phyloP scores from a whole-genome alignment of 2,329 filamentous ascomycete genomes.

The Aspergillus calidoustus region DNA sequence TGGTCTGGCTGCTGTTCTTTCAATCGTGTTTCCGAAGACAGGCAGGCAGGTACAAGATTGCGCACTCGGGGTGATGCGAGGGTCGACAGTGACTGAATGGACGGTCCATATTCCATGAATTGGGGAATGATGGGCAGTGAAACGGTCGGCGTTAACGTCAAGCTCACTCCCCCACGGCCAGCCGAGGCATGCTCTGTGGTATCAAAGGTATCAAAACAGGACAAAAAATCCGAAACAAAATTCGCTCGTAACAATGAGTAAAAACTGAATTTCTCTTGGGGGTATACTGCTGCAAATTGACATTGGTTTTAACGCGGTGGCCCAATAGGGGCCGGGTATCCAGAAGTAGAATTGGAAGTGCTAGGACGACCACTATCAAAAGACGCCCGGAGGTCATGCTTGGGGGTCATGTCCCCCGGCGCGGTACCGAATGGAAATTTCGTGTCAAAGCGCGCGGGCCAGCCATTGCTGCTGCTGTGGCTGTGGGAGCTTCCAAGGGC shows the following conservation, averaged over 20 bases:
- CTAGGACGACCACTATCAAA: slow-evolving; percentile 90
- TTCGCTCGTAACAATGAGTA: slow-evolving; percentile 43
- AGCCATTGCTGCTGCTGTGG: slow-evolving; percentile 64
- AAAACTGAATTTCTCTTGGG: slow-evolving; percentile 44
- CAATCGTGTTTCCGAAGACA: slow-evolving; percentile 15
- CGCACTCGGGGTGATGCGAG: background rate
- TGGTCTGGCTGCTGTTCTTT: slow-evolving; percentile 11
- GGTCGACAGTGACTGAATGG: background rate
- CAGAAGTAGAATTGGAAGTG: slow-evolving; percentile 95
- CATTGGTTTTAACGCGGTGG: slow-evolving; percentile 77
- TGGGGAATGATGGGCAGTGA: slow-evolving; percentile 4
- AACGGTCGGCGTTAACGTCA: background rate
- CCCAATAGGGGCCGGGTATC: slow-evolving; percentile 92
- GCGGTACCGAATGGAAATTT: slow-evolving; percentile 67
- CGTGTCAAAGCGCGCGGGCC: slow-evolving; percentile 60
- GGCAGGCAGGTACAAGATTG: slow-evolving; percentile 1
- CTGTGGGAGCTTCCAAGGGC: slow-evolving; percentile 59
- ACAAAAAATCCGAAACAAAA: slow-evolving; percentile 26
- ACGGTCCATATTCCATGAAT: background rate
- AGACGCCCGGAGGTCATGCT: slow-evolving; percentile 81
- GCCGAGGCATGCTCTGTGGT: slow-evolving; percentile 27
- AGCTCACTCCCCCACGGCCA: background rate
- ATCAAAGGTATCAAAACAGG: slow-evolving; percentile 34
- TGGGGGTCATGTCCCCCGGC: slow-evolving; percentile 80
- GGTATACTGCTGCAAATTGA: slow-evolving; percentile 53